phyloP scores from a whole-genome alignment of 495 filamentous ascomycete genomes.

The Pyronema omphalodes region DNA sequence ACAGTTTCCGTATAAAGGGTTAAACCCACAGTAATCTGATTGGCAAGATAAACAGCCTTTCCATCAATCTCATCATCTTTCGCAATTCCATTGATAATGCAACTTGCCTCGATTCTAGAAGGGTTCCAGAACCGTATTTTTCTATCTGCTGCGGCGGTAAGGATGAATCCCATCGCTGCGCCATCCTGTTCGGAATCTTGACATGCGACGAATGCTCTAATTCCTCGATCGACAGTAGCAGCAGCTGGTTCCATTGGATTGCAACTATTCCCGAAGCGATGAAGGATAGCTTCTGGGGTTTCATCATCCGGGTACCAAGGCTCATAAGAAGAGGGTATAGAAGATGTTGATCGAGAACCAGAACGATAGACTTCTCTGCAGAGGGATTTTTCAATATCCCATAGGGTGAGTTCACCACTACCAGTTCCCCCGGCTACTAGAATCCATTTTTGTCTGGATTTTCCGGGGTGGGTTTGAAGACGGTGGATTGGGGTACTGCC shows the following conservation, averaged over 20 bases:
- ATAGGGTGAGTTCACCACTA: slow-evolving; percentile 80
- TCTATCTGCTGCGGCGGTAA: slow-evolving; percentile 76
- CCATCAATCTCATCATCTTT: slow-evolving; percentile 33
- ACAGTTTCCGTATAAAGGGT: slow-evolving; percentile 54
- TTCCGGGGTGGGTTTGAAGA: slow-evolving; percentile 55
- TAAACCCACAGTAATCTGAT: slow-evolving; percentile 33
- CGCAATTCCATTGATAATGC: slow-evolving; percentile 61
- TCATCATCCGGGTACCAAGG: slow-evolving; percentile 85
- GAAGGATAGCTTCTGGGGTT: slow-evolving; percentile 69
- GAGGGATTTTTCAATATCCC: slow-evolving; percentile 80
- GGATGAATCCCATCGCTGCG: slow-evolving; percentile 39
- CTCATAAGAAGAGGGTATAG: slow-evolving; percentile 52
- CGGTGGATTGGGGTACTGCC: slow-evolving; percentile 67
- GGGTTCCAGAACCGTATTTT: slow-evolving; percentile 91
- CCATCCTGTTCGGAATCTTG: slow-evolving; percentile 35
- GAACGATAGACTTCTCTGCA: slow-evolving; percentile 80
- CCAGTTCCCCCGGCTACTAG: slow-evolving; percentile 78
- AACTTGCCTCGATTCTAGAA: slow-evolving; percentile 48
- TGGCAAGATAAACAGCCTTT: too few relatives aligned
- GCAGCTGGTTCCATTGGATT: slow-evolving; percentile 30
- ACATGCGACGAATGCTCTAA: slow-evolving; percentile 40
- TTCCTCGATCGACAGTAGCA: slow-evolving; percentile 33
- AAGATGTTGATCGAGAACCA: slow-evolving; percentile 32
- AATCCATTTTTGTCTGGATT: slow-evolving; percentile 59
- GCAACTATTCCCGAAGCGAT: slow-evolving; percentile 59